Conservation (phyloP, 495 filamentous ascomycete genomes). For the Clohesyomyces aquaticus region DNA sequence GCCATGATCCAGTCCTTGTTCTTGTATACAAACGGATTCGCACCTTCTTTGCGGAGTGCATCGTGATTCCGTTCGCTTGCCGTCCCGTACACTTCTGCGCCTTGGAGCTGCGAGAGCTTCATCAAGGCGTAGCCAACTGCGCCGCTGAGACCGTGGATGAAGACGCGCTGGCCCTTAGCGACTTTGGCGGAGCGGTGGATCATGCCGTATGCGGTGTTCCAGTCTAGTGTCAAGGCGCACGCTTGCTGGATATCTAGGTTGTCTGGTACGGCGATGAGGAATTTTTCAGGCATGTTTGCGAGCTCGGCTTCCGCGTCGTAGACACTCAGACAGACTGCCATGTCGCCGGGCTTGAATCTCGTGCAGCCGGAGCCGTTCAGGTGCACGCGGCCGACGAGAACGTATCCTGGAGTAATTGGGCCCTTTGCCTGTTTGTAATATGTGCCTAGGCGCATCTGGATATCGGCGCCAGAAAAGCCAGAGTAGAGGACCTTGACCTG, state of each 20-base stretch:
- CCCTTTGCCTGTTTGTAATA: slow-evolving; percentile 50
- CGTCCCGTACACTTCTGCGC: slow-evolving; percentile 52
- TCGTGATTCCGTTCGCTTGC: slow-evolving; percentile 50
- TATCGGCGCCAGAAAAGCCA: slow-evolving; percentile 50
- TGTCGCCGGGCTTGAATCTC: slow-evolving; percentile 43
- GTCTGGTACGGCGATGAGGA: slow-evolving; percentile 47
- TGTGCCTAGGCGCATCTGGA: slow-evolving; percentile 51
- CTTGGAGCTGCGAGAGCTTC: slow-evolving; percentile 45
- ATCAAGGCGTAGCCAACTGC: slow-evolving; percentile 49
- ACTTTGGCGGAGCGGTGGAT: slow-evolving; percentile 47
- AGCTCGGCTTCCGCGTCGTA: slow-evolving; percentile 51
- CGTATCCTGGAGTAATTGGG: slow-evolving; percentile 52
- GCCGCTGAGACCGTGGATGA: slow-evolving; percentile 53
- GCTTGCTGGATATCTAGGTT: slow-evolving; percentile 46
- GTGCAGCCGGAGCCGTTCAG: slow-evolving; percentile 41
- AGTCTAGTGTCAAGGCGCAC: slow-evolving; percentile 46
- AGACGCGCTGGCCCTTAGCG: slow-evolving; percentile 47
- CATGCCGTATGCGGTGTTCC: slow-evolving; percentile 53
- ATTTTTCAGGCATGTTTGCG: slow-evolving; percentile 50
- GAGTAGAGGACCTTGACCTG: slow-evolving; percentile 52
- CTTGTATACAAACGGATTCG: slow-evolving; percentile 49
- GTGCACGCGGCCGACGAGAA: slow-evolving; percentile 47
- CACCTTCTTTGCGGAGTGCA: slow-evolving; percentile 39
- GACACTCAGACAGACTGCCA: slow-evolving; percentile 47
- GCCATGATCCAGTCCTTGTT: slow-evolving; percentile 52